Base-by-base conservation (phyloP, 176 grass and related monocot species). In the Hyparrhenia diplandra region DNA sequence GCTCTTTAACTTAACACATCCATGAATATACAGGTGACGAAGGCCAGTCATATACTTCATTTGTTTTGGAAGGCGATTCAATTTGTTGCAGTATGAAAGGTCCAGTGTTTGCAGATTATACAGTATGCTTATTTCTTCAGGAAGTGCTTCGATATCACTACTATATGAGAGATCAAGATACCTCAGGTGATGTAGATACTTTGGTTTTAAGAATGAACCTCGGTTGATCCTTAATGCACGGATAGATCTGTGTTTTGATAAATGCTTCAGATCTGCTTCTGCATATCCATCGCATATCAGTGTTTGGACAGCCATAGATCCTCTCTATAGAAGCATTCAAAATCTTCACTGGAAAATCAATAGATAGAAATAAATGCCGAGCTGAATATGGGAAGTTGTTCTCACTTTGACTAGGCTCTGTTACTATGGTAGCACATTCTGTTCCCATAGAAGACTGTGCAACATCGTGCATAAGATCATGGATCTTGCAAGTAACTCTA, bases 391-490 rank as follows among this genome's bases (percentile, higher is more conserved):
- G 67, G 8, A 49, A 49, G 0, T 49, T 45, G 10, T 14, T 49
- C 4, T 49, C 10, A 4, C 39, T 45, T 0, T 4, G 13, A 49
- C 16, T 49, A 0, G 1, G 1, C 13, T 70, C 0, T 13, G 8
- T 41, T 4, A 29, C 29, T 35, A 79, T 32, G 54, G 54, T 24
- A 24, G 36, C 23, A 13, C 67, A 73, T 42, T 85, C 58, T 8
- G 49, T 8, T 43, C 24, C 67, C 41, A 80, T 64, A 28, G 13
- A 70, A 45, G 23, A 13, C 17, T 5, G 6, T 52, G 84, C 84
- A 66, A 85, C 75, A 41, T 80, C 84, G 32, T 79, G 84, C 45
- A 49, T 49, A 49, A 49, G 45, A 49, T 49, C 45, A 49, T 17
- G 45, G 4, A 85, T 73, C 17, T 52, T 85, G 13, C 75, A 85